Evolutionary conservation across 2,329 filamentous ascomycete genomes (phyloP).

Genomic region (Fusarium foetens): DNA sequence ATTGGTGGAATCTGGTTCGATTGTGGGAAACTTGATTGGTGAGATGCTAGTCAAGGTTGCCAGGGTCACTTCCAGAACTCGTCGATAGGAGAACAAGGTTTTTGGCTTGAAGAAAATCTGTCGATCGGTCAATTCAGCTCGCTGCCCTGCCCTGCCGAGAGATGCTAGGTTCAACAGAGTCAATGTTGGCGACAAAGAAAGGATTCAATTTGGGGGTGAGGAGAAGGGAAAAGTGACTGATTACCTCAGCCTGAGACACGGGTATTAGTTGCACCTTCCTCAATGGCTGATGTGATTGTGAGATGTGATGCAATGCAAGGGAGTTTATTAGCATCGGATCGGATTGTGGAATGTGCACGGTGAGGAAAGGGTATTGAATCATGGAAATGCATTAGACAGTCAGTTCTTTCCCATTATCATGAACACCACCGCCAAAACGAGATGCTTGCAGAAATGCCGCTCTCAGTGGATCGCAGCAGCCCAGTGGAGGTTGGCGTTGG

Average conservation of each 20-base stretch:
- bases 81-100: constrained; percentile 40
- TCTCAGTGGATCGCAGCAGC: constrained; percentile 3
- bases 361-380: constrained; percentile 10
- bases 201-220: neutral
- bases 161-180: neutral
- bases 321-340: neutral
- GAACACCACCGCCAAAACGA: constrained; percentile 19
- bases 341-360: constrained; percentile 5
- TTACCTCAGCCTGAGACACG: neutral
- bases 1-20: constrained; percentile 13
- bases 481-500: neutral
- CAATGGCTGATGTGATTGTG: neutral
- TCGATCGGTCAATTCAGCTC: constrained; percentile 38
- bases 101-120: constrained; percentile 41
- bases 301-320: neutral
- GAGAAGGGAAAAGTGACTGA: neutral
- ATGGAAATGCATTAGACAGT: constrained; percentile 32
- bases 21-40: constrained; percentile 29
- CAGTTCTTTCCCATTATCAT: constrained; percentile 34
- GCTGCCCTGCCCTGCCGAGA: neutral
- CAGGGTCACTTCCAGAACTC: constrained; percentile 42
- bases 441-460: constrained; percentile 34
- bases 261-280: neutral
- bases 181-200: neutral
- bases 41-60: constrained; percentile 18